phyloP scores from a whole-genome alignment of 768 basidiomycete genomes.

The Collybia sordida region DNA sequence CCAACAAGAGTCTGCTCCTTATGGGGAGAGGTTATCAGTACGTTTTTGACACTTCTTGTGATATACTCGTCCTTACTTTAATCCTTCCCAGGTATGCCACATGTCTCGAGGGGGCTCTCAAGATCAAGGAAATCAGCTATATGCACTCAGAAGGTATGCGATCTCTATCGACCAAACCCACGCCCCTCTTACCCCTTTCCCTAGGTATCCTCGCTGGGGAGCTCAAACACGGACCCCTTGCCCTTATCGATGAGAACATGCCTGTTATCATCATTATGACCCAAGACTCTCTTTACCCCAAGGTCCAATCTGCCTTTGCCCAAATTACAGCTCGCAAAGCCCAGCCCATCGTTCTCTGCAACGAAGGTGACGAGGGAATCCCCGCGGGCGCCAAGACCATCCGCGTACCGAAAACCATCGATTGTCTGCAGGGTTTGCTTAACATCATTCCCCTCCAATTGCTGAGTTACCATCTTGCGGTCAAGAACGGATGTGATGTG shows the following conservation, averaged over 20 bases:
- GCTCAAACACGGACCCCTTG: slow-evolving; percentile 97
- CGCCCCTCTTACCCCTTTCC: too few relatives aligned
- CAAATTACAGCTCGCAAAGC: slow-evolving; percentile 99
- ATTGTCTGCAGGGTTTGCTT: slow-evolving; percentile 91
- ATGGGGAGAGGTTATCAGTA: slow-evolving; percentile 99
- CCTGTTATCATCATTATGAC: slow-evolving; percentile 99
- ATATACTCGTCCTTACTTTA: slow-evolving; percentile 3
- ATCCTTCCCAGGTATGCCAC: slow-evolving; percentile 71
- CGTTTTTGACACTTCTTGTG: slow-evolving; percentile 23
- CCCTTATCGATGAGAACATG: slow-evolving; percentile 98
- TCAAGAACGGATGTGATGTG: slow-evolving; percentile 95
- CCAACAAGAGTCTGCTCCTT: slow-evolving; percentile 86
- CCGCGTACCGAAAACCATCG: slow-evolving; percentile 92
- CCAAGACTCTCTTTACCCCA: slow-evolving; percentile 95
- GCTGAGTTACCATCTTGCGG: slow-evolving; percentile 93
- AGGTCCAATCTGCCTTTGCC: slow-evolving; percentile 93
- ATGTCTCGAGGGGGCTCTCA: slow-evolving; percentile 95
- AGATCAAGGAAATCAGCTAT: slow-evolving; percentile 99
- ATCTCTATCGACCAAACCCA: not conserved
- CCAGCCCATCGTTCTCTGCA: slow-evolving; percentile 92
- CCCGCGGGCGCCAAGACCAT: slow-evolving; percentile 79
- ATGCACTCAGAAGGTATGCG: slow-evolving; percentile 73
- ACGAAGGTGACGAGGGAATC: slow-evolving; percentile 86
- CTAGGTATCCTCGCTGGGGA: slow-evolving; percentile 94
- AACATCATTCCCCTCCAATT: slow-evolving; percentile 97